Base-by-base conservation (phyloP, 768 basidiomycete genomes). In the Kockovaella imperatae region DNA sequence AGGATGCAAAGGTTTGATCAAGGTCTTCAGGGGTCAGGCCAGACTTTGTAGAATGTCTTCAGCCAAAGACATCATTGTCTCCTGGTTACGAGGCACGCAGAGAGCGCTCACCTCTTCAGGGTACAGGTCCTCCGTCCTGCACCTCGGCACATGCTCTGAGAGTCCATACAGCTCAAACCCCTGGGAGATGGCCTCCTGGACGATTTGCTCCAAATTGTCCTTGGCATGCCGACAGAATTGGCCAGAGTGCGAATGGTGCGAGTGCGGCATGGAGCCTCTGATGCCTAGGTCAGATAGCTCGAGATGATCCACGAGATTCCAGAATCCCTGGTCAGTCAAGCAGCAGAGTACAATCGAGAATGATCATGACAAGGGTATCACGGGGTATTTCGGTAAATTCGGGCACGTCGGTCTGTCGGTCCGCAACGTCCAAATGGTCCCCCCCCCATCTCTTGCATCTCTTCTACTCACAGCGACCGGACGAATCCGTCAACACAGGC, bases 71-170 rank as follows among this genome's bases (percentile, higher is more conserved):
- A 30, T n/a, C 20, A 41, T 13, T 21, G n/a, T 40, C 38, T 15
- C 38, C 38, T 34, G 11, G 11, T 34, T 34, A 11, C 32, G 11
- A 11, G n/a, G 32, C 11, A 34, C n/a, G 32, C 32, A 11, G 11
- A 34, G 54, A 41, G 46, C 17, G 57, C 74, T 60, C 65, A 91
- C 90, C 81, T 99, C 95, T 75, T 97, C 95, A 17, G 93, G 91
- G 69, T 95, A 97, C 24, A 97, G 74, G 67, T 99, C 90, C 28
- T 77, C 69, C 1, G 59, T 49, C 49, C 87, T 77, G 72, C 90
- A 93, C 23, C 93, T 80, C 23, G 95, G 93, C 43, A 84, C 84
- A 70, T 97, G 95, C 73, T 97, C 95, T 3, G 83, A 86, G 50
- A 97, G 74, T 1, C 91, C 89, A 64, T 83, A 97, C 0, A 84